phyloP scores from a whole-genome alignment of 208 protist genomes.

The Trypanosoma grayi region DNA sequence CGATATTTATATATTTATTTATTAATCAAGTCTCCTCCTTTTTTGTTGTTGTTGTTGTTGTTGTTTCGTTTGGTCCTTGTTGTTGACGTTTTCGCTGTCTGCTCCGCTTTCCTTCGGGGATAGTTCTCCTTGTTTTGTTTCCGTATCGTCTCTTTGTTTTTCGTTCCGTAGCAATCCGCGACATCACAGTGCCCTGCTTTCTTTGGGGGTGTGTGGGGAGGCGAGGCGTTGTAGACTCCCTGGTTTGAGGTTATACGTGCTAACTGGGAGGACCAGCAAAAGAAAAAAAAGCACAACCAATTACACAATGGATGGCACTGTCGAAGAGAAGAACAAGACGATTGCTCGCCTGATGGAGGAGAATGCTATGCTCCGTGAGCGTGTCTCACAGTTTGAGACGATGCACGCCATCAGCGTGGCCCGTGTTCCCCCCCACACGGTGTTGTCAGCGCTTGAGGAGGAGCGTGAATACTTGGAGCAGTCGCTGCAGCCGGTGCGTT shows the following conservation, averaged over 20 bases:
- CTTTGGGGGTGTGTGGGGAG: too few relatives aligned
- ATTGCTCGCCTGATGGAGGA: constrained; percentile 41
- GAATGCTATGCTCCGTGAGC: constrained; percentile 49
- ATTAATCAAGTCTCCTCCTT: neutral
- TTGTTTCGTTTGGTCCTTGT: neutral
- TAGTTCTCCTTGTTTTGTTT: too few relatives aligned
- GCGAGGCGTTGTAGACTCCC: too few relatives aligned
- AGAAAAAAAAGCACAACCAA: neutral
- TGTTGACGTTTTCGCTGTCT: too few relatives aligned
- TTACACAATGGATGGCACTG: too few relatives aligned
- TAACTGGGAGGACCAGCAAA: too few relatives aligned
- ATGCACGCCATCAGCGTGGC: constrained; percentile 48
- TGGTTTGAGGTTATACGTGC: too few relatives aligned
- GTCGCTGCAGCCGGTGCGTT: constrained; percentile 35
- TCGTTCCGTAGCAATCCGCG: too few relatives aligned
- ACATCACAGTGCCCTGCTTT: too few relatives aligned
- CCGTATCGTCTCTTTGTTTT: too few relatives aligned
- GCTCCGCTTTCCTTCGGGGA: too few relatives aligned
- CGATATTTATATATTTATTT: too few relatives aligned
- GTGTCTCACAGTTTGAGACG: constrained; percentile 47
- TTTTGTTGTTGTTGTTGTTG: neutral
- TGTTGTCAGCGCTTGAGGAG: constrained; percentile 52
- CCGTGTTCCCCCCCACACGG: constrained; percentile 33
- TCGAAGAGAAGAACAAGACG: constrained; percentile 10
- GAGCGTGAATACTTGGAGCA: constrained; percentile 47